Conservation (phyloP, 1,284 basidiomycete genomes). For the Rhizoctonia solani region DNA sequence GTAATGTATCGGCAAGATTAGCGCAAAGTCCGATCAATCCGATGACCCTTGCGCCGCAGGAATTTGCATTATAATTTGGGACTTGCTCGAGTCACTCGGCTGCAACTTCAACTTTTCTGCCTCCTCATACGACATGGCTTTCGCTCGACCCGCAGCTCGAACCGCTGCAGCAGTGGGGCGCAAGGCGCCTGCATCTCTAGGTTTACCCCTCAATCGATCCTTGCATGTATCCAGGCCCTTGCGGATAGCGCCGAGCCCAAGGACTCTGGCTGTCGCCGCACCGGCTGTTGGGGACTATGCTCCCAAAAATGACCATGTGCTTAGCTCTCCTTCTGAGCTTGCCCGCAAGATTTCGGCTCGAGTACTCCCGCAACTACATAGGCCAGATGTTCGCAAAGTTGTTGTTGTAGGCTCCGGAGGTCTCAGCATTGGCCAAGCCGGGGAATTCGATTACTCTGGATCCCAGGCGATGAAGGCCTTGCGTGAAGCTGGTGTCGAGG, state of each 20-base stretch:
- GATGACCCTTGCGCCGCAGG: constrained; percentile 23
- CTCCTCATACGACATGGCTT: constrained; percentile 12
- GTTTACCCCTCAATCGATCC: constrained; percentile 21
- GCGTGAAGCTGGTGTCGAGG: constrained; percentile 92
- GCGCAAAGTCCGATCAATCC: constrained; percentile 22
- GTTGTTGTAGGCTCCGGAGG: constrained; percentile 97
- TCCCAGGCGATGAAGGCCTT: constrained; percentile 99
- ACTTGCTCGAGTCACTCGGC: too few species aligned
- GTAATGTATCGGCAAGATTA: background rate
- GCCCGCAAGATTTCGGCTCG: constrained; percentile 89
- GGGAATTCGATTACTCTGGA: constrained; percentile 99
- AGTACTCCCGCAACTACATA: constrained; percentile 83
- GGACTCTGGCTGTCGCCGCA: constrained; percentile 65
- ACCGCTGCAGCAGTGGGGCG: constrained; percentile 1
- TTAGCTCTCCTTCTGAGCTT: constrained; percentile 90
- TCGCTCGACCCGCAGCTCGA: constrained; percentile 31
- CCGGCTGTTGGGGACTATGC: constrained; percentile 76
- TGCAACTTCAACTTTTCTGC: constrained; percentile 33
- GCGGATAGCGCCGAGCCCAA: constrained; percentile 19
- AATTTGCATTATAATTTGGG: constrained; percentile 34
- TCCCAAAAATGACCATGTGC: constrained; percentile 68
- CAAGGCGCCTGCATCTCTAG: background rate
- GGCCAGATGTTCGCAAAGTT: constrained; percentile 92
- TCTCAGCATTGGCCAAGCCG: constrained; percentile 96
- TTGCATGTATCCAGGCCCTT: constrained; percentile 21